Evolutionary conservation across 176 grass and related monocot species (phyloP), one percentile per base, ranked within the genome.

Genomic region (Dactylis glomerata): DNA sequence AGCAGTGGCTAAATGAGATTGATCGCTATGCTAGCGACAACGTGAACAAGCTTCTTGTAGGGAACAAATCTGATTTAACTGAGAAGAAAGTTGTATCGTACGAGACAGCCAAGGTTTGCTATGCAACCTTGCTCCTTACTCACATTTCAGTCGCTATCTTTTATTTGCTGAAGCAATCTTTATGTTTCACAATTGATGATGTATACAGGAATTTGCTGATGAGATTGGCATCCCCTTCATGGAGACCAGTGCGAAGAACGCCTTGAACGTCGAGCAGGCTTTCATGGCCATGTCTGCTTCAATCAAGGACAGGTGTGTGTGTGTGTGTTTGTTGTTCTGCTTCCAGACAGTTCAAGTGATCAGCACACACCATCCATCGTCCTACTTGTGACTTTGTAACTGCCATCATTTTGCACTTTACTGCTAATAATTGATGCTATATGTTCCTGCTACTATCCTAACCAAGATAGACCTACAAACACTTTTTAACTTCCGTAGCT

Each of bases 1-100:
- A 97, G 55, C 88, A 91, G 69, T 97, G 94, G 94, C 31, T 97
- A 45, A 97, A 92, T 15, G 94, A 97, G 52, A 97, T 97, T 66
- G 92, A 94, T 8, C 89, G 94, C 51, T 97, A 97, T 46, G 94
- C 94, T 19, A 92, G 94, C 44, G 94, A 94, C 44, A 94, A 86
- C 20, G 89, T 97, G 11, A 94, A 94, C 89, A 97, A 97, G 87
- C 92, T 97, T 52, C 89, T 97, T 9, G 92, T 97, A 20, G 94
- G 94, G 26, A 94, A 97, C 75, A 97, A 97, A 67, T 80, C 78
- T 13, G 94, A 97, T n/a, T 66, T 97, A 44, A 88, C 89, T n/a
- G 94, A 79, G 26, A 92, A 92, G 49, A 97, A 82, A 78, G 94
- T 94, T 75, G 92, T 97, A 24, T 86, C 91, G 28, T 86, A 52